These are phyloP conservation scores for Nyssa sinensis DNA, from an alignment of 148 eudicot species.

Conservation along the genomic window DNA sequence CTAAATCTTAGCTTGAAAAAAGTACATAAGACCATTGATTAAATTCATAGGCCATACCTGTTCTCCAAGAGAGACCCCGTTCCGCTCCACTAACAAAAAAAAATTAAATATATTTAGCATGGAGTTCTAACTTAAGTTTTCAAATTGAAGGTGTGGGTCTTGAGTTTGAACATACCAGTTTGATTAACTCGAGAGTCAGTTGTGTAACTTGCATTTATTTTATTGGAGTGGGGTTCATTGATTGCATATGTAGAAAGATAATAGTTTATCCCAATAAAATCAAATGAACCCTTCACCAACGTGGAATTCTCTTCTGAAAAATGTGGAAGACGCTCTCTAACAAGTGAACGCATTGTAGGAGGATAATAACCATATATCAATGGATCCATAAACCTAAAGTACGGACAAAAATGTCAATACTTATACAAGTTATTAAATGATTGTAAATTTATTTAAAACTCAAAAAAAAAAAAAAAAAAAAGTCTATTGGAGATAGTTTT, in stretches of 20 bases:
- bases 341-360: constrained; percentile 17
- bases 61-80: background rate
- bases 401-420: too few species aligned
- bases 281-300: constrained; percentile 35
- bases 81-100: background rate
- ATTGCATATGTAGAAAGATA: constrained; percentile 46
- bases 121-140: too few species aligned
- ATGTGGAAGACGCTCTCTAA: constrained; percentile 24
- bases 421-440: too few species aligned
- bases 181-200: constrained; percentile 33
- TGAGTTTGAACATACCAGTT: constrained; percentile 27
- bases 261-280: constrained; percentile 55
- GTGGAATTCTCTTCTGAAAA: constrained; percentile 24
- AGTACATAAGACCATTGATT: too few species aligned
- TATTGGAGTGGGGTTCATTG: constrained; percentile 17
- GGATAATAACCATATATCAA: constrained; percentile 20
- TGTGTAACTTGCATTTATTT: constrained; percentile 22
- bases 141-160: too few species aligned
- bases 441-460: too few species aligned
- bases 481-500: too few species aligned
- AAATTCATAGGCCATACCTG: background rate
- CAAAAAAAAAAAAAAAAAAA: too few species aligned
- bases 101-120: too few species aligned
- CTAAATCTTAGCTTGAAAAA: too few species aligned
- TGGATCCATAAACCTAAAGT: constrained; percentile 37